These are phyloP conservation scores for Chytridiales sp. DNA, from an alignment of 371 early-diverging fungal species.

Conservation along the genomic window DNA sequence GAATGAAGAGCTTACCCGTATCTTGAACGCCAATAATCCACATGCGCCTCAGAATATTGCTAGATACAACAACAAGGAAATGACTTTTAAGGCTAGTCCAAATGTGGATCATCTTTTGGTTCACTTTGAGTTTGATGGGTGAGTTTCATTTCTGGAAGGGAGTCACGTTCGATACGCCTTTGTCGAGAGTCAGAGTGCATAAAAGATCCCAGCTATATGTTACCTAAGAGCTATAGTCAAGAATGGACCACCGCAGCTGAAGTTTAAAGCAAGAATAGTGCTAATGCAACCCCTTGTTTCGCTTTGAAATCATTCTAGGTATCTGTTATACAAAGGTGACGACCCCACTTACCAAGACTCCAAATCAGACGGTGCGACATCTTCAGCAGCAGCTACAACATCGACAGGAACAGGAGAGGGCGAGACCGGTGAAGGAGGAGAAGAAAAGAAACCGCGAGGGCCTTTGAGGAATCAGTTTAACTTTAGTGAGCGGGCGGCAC, in stretches of 20 bases:
- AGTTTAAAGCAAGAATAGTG: too few species aligned
- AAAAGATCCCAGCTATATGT: too few species aligned
- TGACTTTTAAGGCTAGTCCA: constrained; percentile 52
- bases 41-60: constrained; percentile 63
- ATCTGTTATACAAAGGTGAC: constrained; percentile 39
- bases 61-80: constrained; percentile 54
- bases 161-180: too few species aligned
- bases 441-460: constrained; percentile 39
- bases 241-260: too few species aligned
- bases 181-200: too few species aligned
- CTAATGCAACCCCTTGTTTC: too few species aligned
- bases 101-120: constrained; percentile 56
- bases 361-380: constrained; percentile 13
- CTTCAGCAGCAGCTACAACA: constrained; percentile 9
- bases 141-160: neutral
- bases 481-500: constrained; percentile 59
- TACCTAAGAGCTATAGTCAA: too few species aligned
- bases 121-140: constrained; percentile 65
- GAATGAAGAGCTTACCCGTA: constrained; percentile 61
- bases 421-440: constrained; percentile 22
- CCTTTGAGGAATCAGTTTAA: constrained; percentile 58
- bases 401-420: constrained; percentile 18
- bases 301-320: too few species aligned
- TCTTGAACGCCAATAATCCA: constrained; percentile 64
- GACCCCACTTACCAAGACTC: too few species aligned